phyloP scores from a whole-genome alignment of 139 green algal species.

The Chlorella sp. region DNA sequence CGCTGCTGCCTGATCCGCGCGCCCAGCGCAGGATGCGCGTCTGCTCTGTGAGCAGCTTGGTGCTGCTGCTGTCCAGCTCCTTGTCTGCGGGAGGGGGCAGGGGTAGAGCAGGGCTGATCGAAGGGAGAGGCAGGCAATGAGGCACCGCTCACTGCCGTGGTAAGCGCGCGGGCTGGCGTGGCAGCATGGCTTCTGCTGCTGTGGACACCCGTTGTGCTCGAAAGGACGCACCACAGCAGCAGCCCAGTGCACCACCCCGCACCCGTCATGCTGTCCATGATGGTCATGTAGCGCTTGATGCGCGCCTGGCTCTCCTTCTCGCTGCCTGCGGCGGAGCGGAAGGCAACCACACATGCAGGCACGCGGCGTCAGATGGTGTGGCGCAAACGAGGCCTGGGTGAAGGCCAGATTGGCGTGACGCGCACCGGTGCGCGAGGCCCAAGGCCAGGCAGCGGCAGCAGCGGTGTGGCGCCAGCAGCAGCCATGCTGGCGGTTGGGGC shows the following conservation, averaged over 20 bases:
- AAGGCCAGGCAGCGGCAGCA: neutral
- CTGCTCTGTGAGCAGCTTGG: conserved; percentile 57
- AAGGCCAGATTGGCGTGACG: too few relatives aligned
- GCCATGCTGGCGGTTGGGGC: too few relatives aligned
- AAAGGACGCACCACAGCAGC: too few relatives aligned
- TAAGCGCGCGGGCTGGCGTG: too few relatives aligned
- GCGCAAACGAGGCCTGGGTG: too few relatives aligned
- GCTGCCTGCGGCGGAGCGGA: conserved; percentile 48
- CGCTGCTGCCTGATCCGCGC: conserved; percentile 21
- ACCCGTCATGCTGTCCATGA: conserved; percentile 98
- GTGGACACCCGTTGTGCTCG: too few relatives aligned
- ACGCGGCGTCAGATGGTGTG: too few relatives aligned
- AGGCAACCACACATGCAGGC: too few relatives aligned
- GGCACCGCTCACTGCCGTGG: too few relatives aligned
- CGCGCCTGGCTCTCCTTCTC: conserved; percentile 90
- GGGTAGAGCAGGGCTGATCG: too few relatives aligned
- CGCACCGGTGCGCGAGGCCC: too few relatives aligned
- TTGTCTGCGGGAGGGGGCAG: conserved; percentile 53
- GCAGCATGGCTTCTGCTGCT: neutral
- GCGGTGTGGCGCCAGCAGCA: neutral
- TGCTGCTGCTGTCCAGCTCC: conserved; percentile 73
- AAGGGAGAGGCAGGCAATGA: too few relatives aligned
- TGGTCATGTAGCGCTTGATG: conserved; percentile 95
- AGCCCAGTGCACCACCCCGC: neutral
- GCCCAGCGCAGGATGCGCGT: conserved; percentile 43